phyloP scores from a whole-genome alignment of 2,329 filamentous ascomycete species.

The Byssochlamys sp. region DNA sequence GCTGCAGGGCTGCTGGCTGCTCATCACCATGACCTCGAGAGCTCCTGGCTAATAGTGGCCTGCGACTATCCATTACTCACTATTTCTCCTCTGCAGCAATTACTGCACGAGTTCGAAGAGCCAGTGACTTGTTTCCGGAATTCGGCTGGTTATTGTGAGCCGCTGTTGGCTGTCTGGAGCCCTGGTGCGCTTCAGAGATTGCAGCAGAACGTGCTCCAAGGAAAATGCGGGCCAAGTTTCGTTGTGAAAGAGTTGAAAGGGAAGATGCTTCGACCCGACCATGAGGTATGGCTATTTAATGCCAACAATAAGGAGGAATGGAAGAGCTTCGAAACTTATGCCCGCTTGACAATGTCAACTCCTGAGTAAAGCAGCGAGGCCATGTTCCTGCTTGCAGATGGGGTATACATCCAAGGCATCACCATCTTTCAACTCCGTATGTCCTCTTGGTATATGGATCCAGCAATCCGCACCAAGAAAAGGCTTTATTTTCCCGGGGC shows the following conservation, averaged over 20 bases:
- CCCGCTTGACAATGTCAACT: neutral
- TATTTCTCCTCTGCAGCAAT: constrained; percentile 14
- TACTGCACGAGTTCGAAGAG: constrained; percentile 14
- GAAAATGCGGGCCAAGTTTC: constrained; percentile 8
- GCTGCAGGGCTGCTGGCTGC: constrained; percentile 24
- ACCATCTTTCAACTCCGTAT: constrained; percentile 5
- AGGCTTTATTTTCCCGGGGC: constrained; percentile 14
- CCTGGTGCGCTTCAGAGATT: constrained; percentile 19
- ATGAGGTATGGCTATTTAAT: constrained; percentile 14
- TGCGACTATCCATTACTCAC: constrained; percentile 28
- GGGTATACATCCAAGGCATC: constrained; percentile 8
- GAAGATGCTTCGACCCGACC: constrained; percentile 5
- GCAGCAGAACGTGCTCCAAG: constrained; percentile 9
- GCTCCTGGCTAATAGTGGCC: constrained; percentile 24
- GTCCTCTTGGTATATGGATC: constrained; percentile 13
- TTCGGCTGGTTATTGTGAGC: constrained; percentile 20
- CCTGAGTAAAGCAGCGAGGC: neutral
- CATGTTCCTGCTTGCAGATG: neutral
- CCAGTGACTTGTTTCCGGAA: constrained; percentile 29
- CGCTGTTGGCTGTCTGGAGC: constrained; percentile 29
- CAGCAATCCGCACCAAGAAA: constrained; percentile 16
- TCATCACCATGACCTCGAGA: constrained; percentile 13
- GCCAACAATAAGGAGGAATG: constrained; percentile 31
- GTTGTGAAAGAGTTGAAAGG: constrained; percentile 11
- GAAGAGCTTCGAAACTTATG: constrained; percentile 31